Base-by-base conservation (phyloP, 2,329 filamentous ascomycete species). In the Talaromyces albobiverticillius region DNA sequence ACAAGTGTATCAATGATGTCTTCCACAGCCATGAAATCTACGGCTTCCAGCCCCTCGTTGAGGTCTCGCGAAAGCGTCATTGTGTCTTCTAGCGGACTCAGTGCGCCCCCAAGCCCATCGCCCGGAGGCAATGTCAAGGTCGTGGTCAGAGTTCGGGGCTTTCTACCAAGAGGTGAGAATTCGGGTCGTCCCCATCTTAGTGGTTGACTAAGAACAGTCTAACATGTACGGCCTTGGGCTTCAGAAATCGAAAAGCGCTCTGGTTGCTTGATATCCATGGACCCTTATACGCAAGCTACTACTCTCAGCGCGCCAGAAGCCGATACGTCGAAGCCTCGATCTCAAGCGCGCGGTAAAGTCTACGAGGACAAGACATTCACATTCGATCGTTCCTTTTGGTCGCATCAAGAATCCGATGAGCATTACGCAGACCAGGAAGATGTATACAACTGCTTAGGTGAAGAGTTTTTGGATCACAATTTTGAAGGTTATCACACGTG, bases 401-500 rank as follows among this genome's bases (percentile, higher is more conserved):
- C 93, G 56, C 91, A 96, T 73, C 78, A 93, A 69, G 81, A 81
- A 53, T 71, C 78, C 23, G 91, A 96, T 67, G 77, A 84, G 29
- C 90, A 96, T 74, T 99, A 96, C 69, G 92, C 94, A 3, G 82
- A 87, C 57, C 94, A 99, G 70, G 89, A 91, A 64, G 89, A 96
- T 65, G 88, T 99, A 53, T 97, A 99, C 79, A 90, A 94, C 66
- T 88, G 88, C 56, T 82, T 99, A 22, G 94, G 94, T 53, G 91
- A 96, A 71, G 94, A 97, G 67, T 97, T 99, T 62, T 82, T 99
- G 59, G 94, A 99, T 72, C 94, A 99, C 80, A 99, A 99, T 76
- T 99, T 99, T 65, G 92, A 96, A 69, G 94, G 94, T 60, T 99
- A 99, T 76, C 93, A 99, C 74, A 99, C 94, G 0, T 99, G 94